Conservation (phyloP, 2,329 filamentous ascomycete genomes). For the Aspergillus felis region DNA sequence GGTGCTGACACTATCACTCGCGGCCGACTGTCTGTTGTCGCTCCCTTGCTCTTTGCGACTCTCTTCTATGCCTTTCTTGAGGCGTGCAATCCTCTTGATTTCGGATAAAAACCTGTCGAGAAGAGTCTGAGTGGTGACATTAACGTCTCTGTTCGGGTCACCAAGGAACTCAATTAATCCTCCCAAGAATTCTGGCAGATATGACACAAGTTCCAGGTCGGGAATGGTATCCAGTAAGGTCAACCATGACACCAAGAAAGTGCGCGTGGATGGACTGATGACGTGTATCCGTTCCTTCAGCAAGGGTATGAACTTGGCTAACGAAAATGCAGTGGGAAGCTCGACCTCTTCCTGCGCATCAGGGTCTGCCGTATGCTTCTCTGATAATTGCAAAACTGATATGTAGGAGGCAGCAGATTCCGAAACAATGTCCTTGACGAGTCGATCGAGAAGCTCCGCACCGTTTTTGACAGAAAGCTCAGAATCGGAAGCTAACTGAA, state of each 20-base stretch:
- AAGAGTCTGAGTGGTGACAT: slow-evolving; percentile 82
- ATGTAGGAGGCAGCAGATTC: slow-evolving; percentile 94
- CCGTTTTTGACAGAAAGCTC: slow-evolving; percentile 98
- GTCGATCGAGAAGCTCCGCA: slow-evolving; percentile 86
- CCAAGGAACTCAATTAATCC: slow-evolving; percentile 89
- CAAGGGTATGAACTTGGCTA: slow-evolving; percentile 85
- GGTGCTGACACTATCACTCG: slow-evolving; percentile 63
- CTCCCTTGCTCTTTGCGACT: slow-evolving; percentile 68
- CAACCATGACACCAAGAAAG: slow-evolving; percentile 95
- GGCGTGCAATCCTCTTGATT: slow-evolving; percentile 87
- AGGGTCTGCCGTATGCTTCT: slow-evolving; percentile 43
- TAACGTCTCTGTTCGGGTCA: slow-evolving; percentile 89
- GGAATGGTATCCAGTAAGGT: slow-evolving; percentile 93
- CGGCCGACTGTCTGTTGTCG: slow-evolving; percentile 66
- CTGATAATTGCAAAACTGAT: slow-evolving; percentile 70
- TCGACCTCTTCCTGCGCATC: slow-evolving; percentile 38
- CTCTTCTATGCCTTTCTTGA: slow-evolving; percentile 89
- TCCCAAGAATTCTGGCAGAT: slow-evolving; percentile 84
- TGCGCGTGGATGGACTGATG: slow-evolving; percentile 88
- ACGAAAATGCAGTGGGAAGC: slow-evolving; percentile 85
- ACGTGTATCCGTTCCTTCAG: slow-evolving; percentile 93
- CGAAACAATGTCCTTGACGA: slow-evolving; percentile 94
- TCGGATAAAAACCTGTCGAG: slow-evolving; percentile 87
- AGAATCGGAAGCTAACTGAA: slow-evolving; percentile 85
- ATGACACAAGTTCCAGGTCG: slow-evolving; percentile 89